Conservation (phyloP, 768 basidiomycete species). For the Saitozyma sp. region DNA sequence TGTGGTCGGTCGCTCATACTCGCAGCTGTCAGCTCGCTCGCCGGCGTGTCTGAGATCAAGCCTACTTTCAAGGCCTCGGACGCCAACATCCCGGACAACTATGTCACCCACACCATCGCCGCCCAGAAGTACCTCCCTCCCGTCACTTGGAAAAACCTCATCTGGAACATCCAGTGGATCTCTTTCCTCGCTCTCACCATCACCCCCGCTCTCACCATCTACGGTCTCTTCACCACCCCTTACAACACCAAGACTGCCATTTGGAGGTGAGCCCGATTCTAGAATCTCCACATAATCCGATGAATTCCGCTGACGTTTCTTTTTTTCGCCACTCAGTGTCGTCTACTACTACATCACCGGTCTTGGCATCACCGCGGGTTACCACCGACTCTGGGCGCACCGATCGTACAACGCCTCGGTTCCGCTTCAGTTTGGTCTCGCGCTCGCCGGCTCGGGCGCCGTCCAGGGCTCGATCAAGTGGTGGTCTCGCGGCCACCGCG, state of each 20-base stretch:
- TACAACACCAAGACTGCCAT: constrained; percentile 69
- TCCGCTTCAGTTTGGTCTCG: constrained; percentile 80
- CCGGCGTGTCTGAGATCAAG: constrained; percentile 34
- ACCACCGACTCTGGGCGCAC: constrained; percentile 97
- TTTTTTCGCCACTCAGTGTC: constrained; percentile 53
- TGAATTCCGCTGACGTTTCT: constrained; percentile 3
- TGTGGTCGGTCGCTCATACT: constrained; percentile 4
- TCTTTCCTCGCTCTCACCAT: constrained; percentile 70
- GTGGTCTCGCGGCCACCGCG: constrained; percentile 98
- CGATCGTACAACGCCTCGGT: constrained; percentile 88
- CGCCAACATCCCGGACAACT: constrained; percentile 70
- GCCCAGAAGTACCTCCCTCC: constrained; percentile 70
- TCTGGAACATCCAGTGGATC: constrained; percentile 68
- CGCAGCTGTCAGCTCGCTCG: constrained; percentile 27
- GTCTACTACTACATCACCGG: constrained; percentile 83
- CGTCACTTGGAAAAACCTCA: constrained; percentile 63
- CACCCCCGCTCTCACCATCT: constrained; percentile 70
- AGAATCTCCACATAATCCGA: background rate
- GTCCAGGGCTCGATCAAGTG: constrained; percentile 97
- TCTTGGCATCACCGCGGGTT: constrained; percentile 72
- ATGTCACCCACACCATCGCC: constrained; percentile 72
- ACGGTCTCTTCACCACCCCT: constrained; percentile 66
- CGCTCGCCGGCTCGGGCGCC: constrained; percentile 83
- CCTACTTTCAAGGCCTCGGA: constrained; percentile 50
- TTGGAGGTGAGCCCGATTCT: constrained; percentile 52